phyloP scores from a whole-genome alignment of 139 green algal species.

The Pleodorina starrii region DNA sequence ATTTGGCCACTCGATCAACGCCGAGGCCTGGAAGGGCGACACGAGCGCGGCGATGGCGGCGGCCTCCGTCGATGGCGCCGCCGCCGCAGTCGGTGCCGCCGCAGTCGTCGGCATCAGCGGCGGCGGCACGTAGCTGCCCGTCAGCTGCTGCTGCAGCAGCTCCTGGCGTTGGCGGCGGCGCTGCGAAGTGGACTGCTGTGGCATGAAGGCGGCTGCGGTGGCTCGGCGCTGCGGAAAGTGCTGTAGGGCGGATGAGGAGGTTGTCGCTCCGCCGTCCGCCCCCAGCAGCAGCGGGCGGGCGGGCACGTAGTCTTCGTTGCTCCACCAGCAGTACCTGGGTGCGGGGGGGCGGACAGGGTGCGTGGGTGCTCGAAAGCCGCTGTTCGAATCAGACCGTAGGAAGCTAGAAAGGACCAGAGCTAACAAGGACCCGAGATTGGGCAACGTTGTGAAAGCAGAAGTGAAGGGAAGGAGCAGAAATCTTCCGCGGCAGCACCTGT shows the following conservation, averaged over 20 bases:
- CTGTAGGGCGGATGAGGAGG: background rate
- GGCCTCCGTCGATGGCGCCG: background rate
- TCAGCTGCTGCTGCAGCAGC: background rate
- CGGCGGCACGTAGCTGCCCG: background rate
- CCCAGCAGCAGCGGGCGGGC: background rate
- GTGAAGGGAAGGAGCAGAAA: too few relatives aligned
- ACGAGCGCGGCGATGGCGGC: background rate
- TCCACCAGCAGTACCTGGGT: slow-evolving; percentile 49
- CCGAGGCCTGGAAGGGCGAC: background rate
- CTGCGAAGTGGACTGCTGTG: background rate
- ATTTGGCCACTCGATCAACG: background rate
- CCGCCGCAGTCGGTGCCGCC: background rate
- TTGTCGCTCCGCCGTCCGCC: background rate
- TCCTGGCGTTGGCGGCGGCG: background rate
- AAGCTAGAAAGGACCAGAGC: too few relatives aligned
- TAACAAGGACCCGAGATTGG: too few relatives aligned
- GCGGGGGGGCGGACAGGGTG: too few relatives aligned
- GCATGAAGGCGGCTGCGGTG: too few relatives aligned
- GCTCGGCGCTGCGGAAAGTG: background rate
- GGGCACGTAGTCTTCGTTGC: background rate
- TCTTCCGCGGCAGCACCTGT: too few relatives aligned
- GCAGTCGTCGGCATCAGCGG: background rate
- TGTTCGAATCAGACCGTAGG: too few relatives aligned
- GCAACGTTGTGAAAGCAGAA: too few relatives aligned
- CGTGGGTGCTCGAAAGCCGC: too few relatives aligned